Evolutionary conservation across 1,139 yeast genomes (phyloP).

Genomic region (Yamadazyma taylorii): DNA sequence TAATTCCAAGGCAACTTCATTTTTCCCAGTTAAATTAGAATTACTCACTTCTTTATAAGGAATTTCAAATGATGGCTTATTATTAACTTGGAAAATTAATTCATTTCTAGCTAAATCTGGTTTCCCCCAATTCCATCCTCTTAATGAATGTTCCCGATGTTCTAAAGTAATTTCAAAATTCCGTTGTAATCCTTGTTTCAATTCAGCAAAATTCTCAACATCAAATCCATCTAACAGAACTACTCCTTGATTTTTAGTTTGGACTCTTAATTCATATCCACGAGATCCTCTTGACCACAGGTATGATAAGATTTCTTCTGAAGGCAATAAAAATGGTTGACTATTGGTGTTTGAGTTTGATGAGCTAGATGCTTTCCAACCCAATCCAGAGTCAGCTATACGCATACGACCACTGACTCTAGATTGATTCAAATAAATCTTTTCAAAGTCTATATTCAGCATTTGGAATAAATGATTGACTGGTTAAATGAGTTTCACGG

Average conservation of each 20-base stretch:
- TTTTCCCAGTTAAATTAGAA: slow-evolving; percentile 89
- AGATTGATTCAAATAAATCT: slow-evolving; percentile 86
- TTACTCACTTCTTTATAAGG: slow-evolving; percentile 81
- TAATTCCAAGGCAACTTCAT: slow-evolving; percentile 90
- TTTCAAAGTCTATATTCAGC: slow-evolving; percentile 70
- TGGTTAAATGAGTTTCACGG: not conserved
- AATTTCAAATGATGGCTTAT: slow-evolving; percentile 87
- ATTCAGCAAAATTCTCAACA: slow-evolving; percentile 70
- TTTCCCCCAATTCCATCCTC: slow-evolving; percentile 99
- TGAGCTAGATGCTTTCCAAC: slow-evolving; percentile 77
- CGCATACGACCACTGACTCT: slow-evolving; percentile 85
- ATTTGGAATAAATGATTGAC: slow-evolving; percentile 16
- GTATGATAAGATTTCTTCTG: slow-evolving; percentile 76
- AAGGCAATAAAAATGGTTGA: slow-evolving; percentile 81
- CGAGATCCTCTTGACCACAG: slow-evolving; percentile 94
- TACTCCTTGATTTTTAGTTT: slow-evolving; percentile 85
- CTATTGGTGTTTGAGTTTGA: slow-evolving; percentile 34
- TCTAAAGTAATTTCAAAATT: slow-evolving; percentile 74
- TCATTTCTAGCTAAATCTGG: slow-evolving; percentile 92
- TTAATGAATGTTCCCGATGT: slow-evolving; percentile 81
- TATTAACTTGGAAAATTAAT: slow-evolving; percentile 79
- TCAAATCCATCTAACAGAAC: slow-evolving; percentile 91
- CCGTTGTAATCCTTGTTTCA: slow-evolving; percentile 82
- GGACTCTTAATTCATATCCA: slow-evolving; percentile 86
- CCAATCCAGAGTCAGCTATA: slow-evolving; percentile 91